Base-by-base conservation (phyloP, 352 stramenopile species). In the Peronospora belbahrii region DNA sequence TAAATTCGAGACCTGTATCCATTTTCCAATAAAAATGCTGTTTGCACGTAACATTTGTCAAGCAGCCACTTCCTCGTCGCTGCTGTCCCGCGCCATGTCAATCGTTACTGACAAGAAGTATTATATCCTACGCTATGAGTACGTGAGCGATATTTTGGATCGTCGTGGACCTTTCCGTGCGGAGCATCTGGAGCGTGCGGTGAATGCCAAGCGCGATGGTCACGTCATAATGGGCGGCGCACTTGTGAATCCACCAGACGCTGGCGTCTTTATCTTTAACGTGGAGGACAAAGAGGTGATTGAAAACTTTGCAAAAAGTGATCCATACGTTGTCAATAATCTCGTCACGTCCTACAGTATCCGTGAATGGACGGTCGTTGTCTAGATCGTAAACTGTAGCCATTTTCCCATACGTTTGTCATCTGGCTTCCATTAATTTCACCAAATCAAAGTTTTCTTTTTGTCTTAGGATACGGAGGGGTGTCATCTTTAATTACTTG, bases 321-420 rank as follows among this genome's bases (percentile, higher is more conserved):
- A 89, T 53, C 73, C 74, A 25, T 89, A 89, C 47, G 70, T 89
- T 18, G 53, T 71, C 41, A 86, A 89, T 56, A 58, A 83, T 36
- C 70, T 89, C 48, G 74, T 87, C 18, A 78, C 69, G 20, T 57
- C 48, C 43, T 70, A 82, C 62, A 66, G 62, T 30, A 85, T 89
- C 47, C 78, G 74, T 48, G 70, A 85, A 50, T 89, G 70, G 62
- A 83, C 62, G n/a, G 73, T 89, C 24, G 78, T 71, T 36, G 53
- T 86, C 39, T 83, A 71, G 59, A 6, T 28, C 6, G 8, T 6
- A 28, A 9, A 11, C 24, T 28, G 24, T 28, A 28, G 24, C 24
- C 24, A 28, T 28, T 1, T 27, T 27, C n/a, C n/a, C n/a, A n/a
- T n/a, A n/a, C n/a, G n/a, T n/a, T n/a, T n/a, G n/a, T n/a, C n/a